A percentile compares a stretch with the other conserved stretches of the same genome.
Evolutionary conservation across 2,329 filamentous ascomycete species (phyloP).

Genomic region (Talaromyces islandicus): DNA sequence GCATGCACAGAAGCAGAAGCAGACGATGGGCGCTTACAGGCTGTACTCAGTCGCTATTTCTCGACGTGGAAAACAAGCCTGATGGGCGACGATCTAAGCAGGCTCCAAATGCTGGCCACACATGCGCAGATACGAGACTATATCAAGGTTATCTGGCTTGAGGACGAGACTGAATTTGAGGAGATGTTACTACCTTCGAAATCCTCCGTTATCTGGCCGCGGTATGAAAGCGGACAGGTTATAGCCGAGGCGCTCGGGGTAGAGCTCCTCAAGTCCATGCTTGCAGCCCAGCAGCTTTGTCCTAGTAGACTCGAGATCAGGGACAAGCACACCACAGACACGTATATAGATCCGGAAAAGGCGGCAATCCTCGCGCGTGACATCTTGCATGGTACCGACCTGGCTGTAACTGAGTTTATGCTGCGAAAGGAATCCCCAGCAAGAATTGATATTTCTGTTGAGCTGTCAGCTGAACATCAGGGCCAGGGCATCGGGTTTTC

Average conservation of each 20-base stretch:
- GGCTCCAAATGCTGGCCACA: constrained; percentile 3
- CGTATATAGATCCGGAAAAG: neutral
- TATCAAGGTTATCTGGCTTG: constrained; percentile 1
- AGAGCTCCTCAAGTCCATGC: constrained; percentile 1
- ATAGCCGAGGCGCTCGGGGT: neutral
- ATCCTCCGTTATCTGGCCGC: constrained; percentile 1
- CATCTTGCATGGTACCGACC: neutral
- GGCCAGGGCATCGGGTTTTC: neutral
- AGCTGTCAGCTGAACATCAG: neutral
- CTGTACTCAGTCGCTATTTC: constrained; percentile 5
- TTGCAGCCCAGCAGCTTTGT: constrained; percentile 1
- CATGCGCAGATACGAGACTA: constrained; percentile 2
- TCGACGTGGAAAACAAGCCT: constrained; percentile 6
- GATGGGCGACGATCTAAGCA: constrained; percentile 7
- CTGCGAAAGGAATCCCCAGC: neutral
- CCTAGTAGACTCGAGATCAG: neutral
- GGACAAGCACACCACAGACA: neutral
- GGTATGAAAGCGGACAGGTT: constrained; percentile 5
- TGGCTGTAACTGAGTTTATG: neutral
- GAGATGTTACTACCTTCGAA: constrained; percentile 1
- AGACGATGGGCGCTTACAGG: constrained; percentile 2
- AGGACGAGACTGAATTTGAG: neutral
- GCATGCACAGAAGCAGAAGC: constrained; percentile 6
- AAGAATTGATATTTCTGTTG: neutral
- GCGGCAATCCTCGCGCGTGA: neutral